A percentile compares a stretch with the other conserved stretches of the same genome.
These are phyloP conservation scores for Cinnamomum micranthum DNA, from an alignment of 164 flowering plant species.

Conservation along the genomic window DNA sequence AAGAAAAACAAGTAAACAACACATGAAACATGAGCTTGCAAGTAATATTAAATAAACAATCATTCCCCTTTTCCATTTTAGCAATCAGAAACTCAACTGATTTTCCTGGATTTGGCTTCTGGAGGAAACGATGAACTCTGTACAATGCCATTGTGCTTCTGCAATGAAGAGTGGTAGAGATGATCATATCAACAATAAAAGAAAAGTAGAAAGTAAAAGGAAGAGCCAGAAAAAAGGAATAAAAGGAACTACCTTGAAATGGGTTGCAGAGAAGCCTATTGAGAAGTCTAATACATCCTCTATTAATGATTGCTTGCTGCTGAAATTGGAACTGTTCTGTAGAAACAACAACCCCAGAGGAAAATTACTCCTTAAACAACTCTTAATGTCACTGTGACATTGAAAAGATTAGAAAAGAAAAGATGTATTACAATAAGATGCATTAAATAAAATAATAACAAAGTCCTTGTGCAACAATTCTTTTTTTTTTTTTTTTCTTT, in stretches of 20 bases:
- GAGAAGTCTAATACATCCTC: constrained; percentile 53
- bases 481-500: no score
- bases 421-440: background rate
- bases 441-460: background rate
- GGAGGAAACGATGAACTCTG: constrained; percentile 23
- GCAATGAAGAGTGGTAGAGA: constrained; percentile 42
- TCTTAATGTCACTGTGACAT: background rate
- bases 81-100: constrained; percentile 25
- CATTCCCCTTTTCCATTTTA: background rate
- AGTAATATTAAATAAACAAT: background rate
- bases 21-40: background rate
- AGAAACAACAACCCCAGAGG: background rate
- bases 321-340: constrained; percentile 33
- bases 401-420: background rate
- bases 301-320: constrained; percentile 32
- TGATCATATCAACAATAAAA: background rate
- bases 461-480: background rate
- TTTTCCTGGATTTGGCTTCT: constrained; percentile 10
- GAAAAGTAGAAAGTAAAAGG: background rate
- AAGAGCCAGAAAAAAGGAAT: background rate
- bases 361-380: background rate
- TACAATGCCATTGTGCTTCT: constrained; percentile 42
- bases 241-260: constrained; percentile 34
- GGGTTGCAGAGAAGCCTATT: constrained; percentile 52
- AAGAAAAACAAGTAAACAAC: constrained; percentile 3